These are phyloP conservation scores for Daldinia eschscholtzii DNA, from an alignment of 2,329 filamentous ascomycete species.

Conservation along the genomic window DNA sequence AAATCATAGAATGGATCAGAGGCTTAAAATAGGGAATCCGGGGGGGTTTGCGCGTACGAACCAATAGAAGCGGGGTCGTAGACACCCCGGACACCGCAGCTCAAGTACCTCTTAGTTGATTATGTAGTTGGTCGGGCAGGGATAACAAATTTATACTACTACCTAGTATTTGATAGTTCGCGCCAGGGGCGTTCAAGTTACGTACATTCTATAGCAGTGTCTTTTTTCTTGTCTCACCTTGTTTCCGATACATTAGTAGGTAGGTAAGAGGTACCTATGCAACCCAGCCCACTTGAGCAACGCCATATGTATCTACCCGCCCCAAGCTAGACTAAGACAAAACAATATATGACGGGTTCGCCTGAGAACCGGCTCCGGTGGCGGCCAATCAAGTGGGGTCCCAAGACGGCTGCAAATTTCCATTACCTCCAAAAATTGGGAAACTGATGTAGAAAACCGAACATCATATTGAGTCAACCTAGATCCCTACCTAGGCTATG, in stretches of 20 bases:
- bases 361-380: slow-evolving; percentile 27
- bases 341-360: slow-evolving; percentile 14
- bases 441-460: not conserved
- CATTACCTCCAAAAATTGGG: slow-evolving; percentile 19
- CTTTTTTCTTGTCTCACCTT: not conserved
- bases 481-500: not conserved
- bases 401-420: slow-evolving; percentile 11
- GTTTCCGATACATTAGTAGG: not conserved
- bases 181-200: not conserved
- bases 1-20: slow-evolving; percentile 13
- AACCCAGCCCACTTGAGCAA: not conserved
- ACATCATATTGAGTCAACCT: slow-evolving; percentile 7
- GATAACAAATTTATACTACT: too few species aligned
- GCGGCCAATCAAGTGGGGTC: slow-evolving; percentile 28
- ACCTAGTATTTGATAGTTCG: not conserved
- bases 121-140: too few species aligned
- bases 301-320: slow-evolving; percentile 16
- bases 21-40: slow-evolving; percentile 31
- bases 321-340: slow-evolving; percentile 26
- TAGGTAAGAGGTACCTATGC: too few species aligned
- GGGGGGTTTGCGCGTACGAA: not conserved
- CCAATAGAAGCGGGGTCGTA: not conserved
- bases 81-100: not conserved
- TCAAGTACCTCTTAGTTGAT: not conserved
- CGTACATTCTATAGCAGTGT: not conserved